Evolutionary conservation across 2,329 filamentous ascomycete species (phyloP).

Genomic region (Volutella citrinella): DNA sequence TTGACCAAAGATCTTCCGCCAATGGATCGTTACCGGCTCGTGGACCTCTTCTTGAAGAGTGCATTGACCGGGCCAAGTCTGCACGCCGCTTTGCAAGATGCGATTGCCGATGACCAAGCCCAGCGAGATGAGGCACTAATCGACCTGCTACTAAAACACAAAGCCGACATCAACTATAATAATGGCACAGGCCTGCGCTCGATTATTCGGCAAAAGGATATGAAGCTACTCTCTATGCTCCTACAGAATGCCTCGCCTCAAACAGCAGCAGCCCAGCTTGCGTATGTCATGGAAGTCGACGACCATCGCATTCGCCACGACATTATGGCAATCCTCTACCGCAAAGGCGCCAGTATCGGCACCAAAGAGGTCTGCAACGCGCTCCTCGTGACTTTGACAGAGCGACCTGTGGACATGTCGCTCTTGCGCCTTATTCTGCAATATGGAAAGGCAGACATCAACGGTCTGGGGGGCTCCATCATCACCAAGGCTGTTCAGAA

Average conservation of each 20-base stretch:
- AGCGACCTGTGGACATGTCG: slow-evolving; percentile 47
- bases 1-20: slow-evolving; percentile 41
- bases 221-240: slow-evolving; percentile 42
- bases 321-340: slow-evolving; percentile 46
- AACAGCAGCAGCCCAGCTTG: slow-evolving; percentile 46
- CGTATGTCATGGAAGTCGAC: slow-evolving; percentile 43
- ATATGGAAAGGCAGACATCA: slow-evolving; percentile 51
- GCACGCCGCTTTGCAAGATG: slow-evolving; percentile 48
- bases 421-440: slow-evolving; percentile 48
- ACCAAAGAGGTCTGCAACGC: slow-evolving; percentile 41
- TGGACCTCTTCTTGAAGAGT: slow-evolving; percentile 47
- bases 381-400: slow-evolving; percentile 39
- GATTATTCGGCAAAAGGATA: slow-evolving; percentile 47
- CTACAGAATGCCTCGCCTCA: slow-evolving; percentile 45
- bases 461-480: slow-evolving; percentile 43
- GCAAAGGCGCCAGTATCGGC: slow-evolving; percentile 42
- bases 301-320: slow-evolving; percentile 42
- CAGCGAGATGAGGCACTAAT: slow-evolving; percentile 51
- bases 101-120: slow-evolving; percentile 46
- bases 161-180: slow-evolving; percentile 53
- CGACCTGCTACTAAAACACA: slow-evolving; percentile 47
- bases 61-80: slow-evolving; percentile 46
- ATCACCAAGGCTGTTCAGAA: slow-evolving; percentile 40
- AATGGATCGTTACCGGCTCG: slow-evolving; percentile 44
- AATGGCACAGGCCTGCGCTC: slow-evolving; percentile 47